phyloP scores from a whole-genome alignment of 768 basidiomycete species.

The Xerocomellus dryophilus region DNA sequence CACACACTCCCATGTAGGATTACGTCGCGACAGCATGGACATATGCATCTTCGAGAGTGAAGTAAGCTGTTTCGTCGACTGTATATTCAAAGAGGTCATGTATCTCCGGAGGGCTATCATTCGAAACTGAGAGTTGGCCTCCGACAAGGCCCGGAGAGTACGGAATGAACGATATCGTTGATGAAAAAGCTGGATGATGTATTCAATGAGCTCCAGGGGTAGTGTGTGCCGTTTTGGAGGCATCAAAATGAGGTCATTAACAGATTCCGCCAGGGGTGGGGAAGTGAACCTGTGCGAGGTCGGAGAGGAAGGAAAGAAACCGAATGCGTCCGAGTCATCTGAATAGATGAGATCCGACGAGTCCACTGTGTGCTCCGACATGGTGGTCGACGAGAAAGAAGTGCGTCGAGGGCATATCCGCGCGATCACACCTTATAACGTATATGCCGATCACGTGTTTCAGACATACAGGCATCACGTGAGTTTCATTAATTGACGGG shows the following conservation, averaged over 20 bases:
- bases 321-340: slow-evolving; percentile 11
- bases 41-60: slow-evolving; percentile 34
- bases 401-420: neutral
- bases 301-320: slow-evolving; percentile 15
- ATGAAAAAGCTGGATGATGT: slow-evolving; percentile 27
- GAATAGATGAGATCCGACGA: slow-evolving; percentile 1
- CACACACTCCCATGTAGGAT: slow-evolving; percentile 11
- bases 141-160: slow-evolving; percentile 38
- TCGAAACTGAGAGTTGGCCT: slow-evolving; percentile 43
- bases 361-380: slow-evolving; percentile 11
- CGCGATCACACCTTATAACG: neutral
- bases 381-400: slow-evolving; percentile 9
- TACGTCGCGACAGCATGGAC: slow-evolving; percentile 27
- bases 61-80: slow-evolving; percentile 18
- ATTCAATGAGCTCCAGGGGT: slow-evolving; percentile 33
- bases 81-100: slow-evolving; percentile 23
- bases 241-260: neutral
- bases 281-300: slow-evolving; percentile 26
- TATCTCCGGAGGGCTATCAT: slow-evolving; percentile 40
- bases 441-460: slow-evolving; percentile 18
- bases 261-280: slow-evolving; percentile 11
- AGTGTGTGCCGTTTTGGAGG: slow-evolving; percentile 15
- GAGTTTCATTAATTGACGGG: slow-evolving; percentile 9
- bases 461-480: slow-evolving; percentile 18
- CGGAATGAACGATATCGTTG: slow-evolving; percentile 26